A percentile compares a stretch with the other conserved stretches of the same genome.
Evolutionary conservation across 2,329 filamentous ascomycete species (phyloP).

Genomic region (Diaporthe vexans): DNA sequence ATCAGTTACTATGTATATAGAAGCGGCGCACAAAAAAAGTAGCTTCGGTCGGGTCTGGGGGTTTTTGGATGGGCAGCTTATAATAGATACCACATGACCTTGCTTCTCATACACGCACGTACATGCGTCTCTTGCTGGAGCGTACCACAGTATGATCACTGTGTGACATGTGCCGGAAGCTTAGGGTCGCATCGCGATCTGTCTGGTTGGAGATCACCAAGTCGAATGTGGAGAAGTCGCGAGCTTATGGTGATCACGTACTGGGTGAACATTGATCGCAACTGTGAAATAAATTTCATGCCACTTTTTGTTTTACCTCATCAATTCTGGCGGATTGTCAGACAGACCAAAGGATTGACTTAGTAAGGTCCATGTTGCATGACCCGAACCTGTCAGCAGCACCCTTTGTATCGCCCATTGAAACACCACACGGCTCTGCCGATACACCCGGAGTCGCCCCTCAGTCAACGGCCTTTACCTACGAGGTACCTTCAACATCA

Average conservation of each 20-base stretch:
- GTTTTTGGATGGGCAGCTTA: background rate
- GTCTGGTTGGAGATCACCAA: background rate
- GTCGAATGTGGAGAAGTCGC: background rate
- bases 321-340: no score
- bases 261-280: background rate
- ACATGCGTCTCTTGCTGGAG: background rate
- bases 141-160: background rate
- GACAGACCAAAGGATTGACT: background rate
- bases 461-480: background rate
- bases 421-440: background rate
- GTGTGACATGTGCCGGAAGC: background rate
- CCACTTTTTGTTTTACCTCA: background rate
- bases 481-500: background rate
- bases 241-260: background rate
- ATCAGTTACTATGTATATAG: background rate
- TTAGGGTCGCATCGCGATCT: background rate
- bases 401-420: background rate
- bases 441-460: background rate
- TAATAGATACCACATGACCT: slow-evolving; percentile 8
- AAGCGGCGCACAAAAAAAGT: background rate
- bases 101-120: background rate
- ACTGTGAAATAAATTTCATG: background rate
- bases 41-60: background rate
- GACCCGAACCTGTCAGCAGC: slow-evolving; percentile 11
- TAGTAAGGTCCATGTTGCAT: background rate